Evolutionary conservation across 2,329 filamentous ascomycete genomes (phyloP), one percentile per base, ranked within the genome.

Genomic region (Colletotrichum sp.): DNA sequence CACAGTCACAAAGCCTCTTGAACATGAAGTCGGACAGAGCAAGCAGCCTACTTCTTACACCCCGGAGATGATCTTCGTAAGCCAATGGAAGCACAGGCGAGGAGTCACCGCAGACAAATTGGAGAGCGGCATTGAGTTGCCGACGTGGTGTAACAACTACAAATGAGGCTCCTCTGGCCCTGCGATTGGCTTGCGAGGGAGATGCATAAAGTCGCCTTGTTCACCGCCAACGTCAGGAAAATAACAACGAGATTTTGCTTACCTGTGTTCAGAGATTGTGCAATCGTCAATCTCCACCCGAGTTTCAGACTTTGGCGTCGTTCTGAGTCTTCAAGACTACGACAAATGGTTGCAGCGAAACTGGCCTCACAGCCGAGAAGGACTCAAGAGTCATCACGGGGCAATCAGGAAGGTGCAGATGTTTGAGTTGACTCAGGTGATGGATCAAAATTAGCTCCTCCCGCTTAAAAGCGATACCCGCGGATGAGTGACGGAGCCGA

Each of bases 81-180:
- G 26, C 55, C 26, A 49, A 63, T 21, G 55, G 24, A 49, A 49
- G 13, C 32, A 26, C 36, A 66, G 24, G 36, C 32, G 24, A 26
- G 16, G 55, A 62, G 18, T 59, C 52, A 60, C 30, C 21, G 10
- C 49, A 39, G 39, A n/a, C 65, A 28, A 52, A 39, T 44, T 32
- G 36, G 30, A 59, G 26, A 57, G 44, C 32, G 21, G 67, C 26
- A 21, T 36, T 8, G 18, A 32, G 69, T 36, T 55, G 57, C 69
- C 55, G 69, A 63, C 32, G 73, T 66, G 32, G 69, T 76, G 73
- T 76, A 64, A 76, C 73, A 52, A 44, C 57, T n/a, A 24, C 59
- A 21, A 24, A 65, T 70, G 71, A 68, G 57, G 63, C 44, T 76
- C 69, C 55, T 62, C 34, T 32, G 30, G 21, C 62, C 21, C 28